Evolutionary conservation across 2,329 filamentous ascomycete species (phyloP).

Genomic region (Penicillium hordei): DNA sequence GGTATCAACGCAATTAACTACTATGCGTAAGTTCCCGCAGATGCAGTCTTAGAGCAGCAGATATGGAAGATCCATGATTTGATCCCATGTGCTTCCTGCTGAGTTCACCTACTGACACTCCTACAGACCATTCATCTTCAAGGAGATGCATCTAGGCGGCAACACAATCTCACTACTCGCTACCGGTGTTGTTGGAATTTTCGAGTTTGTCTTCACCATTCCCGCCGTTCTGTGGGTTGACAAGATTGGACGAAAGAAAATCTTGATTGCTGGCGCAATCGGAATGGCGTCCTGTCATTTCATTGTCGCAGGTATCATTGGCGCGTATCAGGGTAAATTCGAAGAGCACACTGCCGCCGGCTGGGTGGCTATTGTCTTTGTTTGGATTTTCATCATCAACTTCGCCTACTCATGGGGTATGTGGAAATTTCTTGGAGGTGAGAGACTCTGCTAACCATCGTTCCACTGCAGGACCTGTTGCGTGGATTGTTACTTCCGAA

Average conservation of each 20-base stretch:
- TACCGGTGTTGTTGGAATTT: constrained; percentile 43
- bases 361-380: constrained; percentile 62
- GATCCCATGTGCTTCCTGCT: not conserved
- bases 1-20: constrained; percentile 47
- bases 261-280: constrained; percentile 55
- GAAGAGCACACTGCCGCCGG: constrained; percentile 59
- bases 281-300: constrained; percentile 71
- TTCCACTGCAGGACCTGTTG: constrained; percentile 51
- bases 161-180: constrained; percentile 42
- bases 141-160: constrained; percentile 34
- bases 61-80: not conserved
- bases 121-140: constrained; percentile 35
- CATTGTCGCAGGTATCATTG: constrained; percentile 69
- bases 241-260: constrained; percentile 41
- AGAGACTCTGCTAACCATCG: not conserved
- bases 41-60: not conserved
- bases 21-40: constrained; percentile 33
- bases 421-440: not conserved
- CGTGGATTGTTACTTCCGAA: constrained; percentile 73
- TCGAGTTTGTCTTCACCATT: constrained; percentile 43
- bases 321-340: constrained; percentile 62
- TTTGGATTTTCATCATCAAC: constrained; percentile 71
- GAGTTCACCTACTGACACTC: constrained; percentile 4
- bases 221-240: constrained; percentile 45
- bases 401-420: constrained; percentile 70